Evolutionary conservation across 169 alveolate genomes (phyloP).

Genomic region (Eimeria necatrix): DNA sequence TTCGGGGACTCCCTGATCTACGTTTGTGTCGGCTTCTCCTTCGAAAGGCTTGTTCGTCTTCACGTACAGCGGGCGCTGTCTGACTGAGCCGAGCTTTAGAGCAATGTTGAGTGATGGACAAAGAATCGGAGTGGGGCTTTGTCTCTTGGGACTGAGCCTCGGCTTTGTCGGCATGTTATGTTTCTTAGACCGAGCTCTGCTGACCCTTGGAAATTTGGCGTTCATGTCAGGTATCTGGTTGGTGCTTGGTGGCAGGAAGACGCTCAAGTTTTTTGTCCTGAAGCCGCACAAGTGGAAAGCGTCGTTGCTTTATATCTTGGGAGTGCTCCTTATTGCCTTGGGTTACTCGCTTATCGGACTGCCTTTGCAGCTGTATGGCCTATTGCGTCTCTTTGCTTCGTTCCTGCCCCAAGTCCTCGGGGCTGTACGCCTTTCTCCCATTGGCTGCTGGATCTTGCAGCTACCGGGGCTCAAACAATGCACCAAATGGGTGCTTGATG

Average conservation of each 20-base stretch:
- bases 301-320: constrained; percentile 75
- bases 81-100: neutral
- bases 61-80: constrained; percentile 21
- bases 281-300: constrained; percentile 81
- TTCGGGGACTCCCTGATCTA: neutral
- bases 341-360: constrained; percentile 82
- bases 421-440: constrained; percentile 76
- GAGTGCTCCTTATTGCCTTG: constrained; percentile 76
- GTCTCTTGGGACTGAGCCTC: constrained; percentile 81
- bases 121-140: constrained; percentile 84
- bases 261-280: constrained; percentile 78
- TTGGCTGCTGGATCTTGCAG: constrained; percentile 80
- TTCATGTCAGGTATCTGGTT: constrained; percentile 81
- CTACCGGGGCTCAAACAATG: constrained; percentile 81
- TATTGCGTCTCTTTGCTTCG: constrained; percentile 80
- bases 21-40: neutral
- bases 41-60: neutral
- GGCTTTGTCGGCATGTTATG: constrained; percentile 79
- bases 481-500: constrained; percentile 79
- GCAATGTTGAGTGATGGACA: constrained; percentile 79
- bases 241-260: constrained; percentile 81
- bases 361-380: constrained; percentile 82
- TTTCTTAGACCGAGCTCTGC: constrained; percentile 82
- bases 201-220: constrained; percentile 82
- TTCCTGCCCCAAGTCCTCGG: constrained; percentile 82